Percentiles rank a stretch among this genome's conserved stretches.
Evolutionary conservation across 257 asterid genomes (phyloP).

Genomic region (Coffea canephora): DNA sequence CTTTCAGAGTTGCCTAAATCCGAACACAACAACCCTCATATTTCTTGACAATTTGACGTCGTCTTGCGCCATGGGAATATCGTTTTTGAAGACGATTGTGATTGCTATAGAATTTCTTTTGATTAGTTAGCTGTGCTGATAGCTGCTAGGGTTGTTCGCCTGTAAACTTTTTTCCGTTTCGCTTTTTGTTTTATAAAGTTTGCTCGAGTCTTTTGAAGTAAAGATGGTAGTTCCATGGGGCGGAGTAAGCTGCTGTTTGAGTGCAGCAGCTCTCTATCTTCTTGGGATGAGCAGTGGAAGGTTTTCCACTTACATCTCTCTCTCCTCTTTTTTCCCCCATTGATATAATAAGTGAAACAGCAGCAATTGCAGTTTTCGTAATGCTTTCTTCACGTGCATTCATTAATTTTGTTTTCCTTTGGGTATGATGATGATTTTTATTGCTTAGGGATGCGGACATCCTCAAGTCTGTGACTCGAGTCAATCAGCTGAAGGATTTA

Average conservation of each 20-base stretch:
- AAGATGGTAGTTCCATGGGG: constrained; percentile 89
- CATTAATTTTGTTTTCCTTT: not conserved
- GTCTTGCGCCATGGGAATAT: not conserved
- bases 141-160: constrained; percentile 5
- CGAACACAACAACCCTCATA: not conserved
- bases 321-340: not conserved
- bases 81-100: not conserved
- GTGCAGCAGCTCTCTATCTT: constrained; percentile 96
- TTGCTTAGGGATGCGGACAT: constrained; percentile 73
- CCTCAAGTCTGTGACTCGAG: constrained; percentile 82
- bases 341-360: not conserved
- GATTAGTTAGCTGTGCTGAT: not conserved
- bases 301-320: constrained; percentile 24
- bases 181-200: not conserved
- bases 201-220: not conserved
- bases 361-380: not conserved
- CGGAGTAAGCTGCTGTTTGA: constrained; percentile 84
- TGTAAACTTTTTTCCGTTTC: not conserved
- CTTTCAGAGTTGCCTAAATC: too few relatives aligned
- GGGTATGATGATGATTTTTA: not conserved
- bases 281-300: constrained; percentile 97
- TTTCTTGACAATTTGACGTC: not conserved
- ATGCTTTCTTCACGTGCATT: not conserved
- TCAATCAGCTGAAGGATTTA: constrained; percentile 86
- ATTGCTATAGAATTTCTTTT: not conserved